These are phyloP conservation scores for Syncephalastrum racemosum DNA, from an alignment of 371 early-diverging fungal genomes.

Conservation along the genomic window DNA sequence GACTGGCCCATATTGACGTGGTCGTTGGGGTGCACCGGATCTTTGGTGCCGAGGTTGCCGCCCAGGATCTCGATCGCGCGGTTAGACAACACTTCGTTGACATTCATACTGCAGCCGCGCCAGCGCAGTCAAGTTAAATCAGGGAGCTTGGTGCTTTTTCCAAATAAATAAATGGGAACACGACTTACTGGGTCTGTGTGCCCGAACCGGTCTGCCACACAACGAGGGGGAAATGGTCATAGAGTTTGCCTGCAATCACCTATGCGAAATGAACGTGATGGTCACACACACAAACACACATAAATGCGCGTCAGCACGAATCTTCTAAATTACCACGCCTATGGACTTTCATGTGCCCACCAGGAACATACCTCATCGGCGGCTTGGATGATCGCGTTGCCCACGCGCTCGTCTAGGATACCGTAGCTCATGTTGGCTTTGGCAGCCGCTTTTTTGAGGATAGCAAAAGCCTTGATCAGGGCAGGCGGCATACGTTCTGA, in stretches of 20 bases:
- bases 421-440: constrained; percentile 80
- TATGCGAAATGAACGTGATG: constrained; percentile 7
- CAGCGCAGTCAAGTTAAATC: background rate
- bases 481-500: constrained; percentile 84
- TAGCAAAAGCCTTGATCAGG: constrained; percentile 83
- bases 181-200: constrained; percentile 86
- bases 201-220: constrained; percentile 91
- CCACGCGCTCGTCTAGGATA: constrained; percentile 57
- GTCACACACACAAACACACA: constrained; percentile 8
- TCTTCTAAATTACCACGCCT: background rate
- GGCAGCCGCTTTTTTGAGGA: constrained; percentile 88
- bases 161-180: background rate
- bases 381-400: constrained; percentile 78
- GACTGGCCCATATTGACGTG: constrained; percentile 91
- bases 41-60: constrained; percentile 80
- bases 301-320: background rate
- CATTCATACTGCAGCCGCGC: constrained; percentile 69
- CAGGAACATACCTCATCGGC: constrained; percentile 57
- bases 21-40: constrained; percentile 89
- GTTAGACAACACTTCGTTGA: constrained; percentile 85
- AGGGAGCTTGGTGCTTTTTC: background rate
- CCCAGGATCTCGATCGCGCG: constrained; percentile 88
- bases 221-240: constrained; percentile 86
- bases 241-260: constrained; percentile 79
- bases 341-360: background rate